phyloP scores from a whole-genome alignment of 2,329 filamentous ascomycete genomes.

The Didymosphaeria variabile region DNA sequence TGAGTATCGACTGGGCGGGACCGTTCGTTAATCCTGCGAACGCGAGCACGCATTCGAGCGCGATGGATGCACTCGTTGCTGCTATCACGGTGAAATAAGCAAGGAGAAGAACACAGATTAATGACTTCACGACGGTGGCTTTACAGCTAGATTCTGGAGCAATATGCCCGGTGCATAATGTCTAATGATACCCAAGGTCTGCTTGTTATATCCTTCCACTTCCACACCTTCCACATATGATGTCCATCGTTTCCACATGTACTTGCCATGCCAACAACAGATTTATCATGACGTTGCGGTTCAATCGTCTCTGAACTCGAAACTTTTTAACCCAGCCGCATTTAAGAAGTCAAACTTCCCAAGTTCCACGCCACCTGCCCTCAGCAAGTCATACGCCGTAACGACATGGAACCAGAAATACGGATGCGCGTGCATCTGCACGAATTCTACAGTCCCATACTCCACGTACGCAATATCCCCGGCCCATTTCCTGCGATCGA shows the following conservation, averaged over 20 bases:
- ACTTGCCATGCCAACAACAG: too few species aligned
- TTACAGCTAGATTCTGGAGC: background rate
- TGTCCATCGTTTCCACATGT: too few species aligned
- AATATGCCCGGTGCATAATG: slow-evolving; percentile 15
- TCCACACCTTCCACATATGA: background rate
- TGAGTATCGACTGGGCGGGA: slow-evolving; percentile 73
- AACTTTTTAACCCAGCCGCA: slow-evolving; percentile 24
- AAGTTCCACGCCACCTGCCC: slow-evolving; percentile 68
- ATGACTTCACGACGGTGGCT: background rate
- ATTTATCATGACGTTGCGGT: background rate
- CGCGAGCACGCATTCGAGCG: slow-evolving; percentile 70
- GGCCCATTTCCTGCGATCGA: slow-evolving; percentile 15
- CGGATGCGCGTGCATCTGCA: slow-evolving; percentile 61
- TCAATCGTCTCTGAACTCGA: slow-evolving; percentile 1
- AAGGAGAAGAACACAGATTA: background rate
- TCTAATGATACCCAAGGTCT: slow-evolving; percentile 23
- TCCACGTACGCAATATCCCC: slow-evolving; percentile 44
- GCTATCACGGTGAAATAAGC: slow-evolving; percentile 49
- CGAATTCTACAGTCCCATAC: slow-evolving; percentile 58
- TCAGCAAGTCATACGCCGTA: slow-evolving; percentile 68
- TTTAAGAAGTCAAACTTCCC: slow-evolving; percentile 68
- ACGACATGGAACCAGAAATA: slow-evolving; percentile 72
- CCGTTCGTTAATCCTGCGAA: slow-evolving; percentile 61
- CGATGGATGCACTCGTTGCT: slow-evolving; percentile 73
- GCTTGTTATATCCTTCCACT: background rate